These are phyloP conservation scores for Russula lepida DNA, from an alignment of 768 basidiomycete species.

Conservation along the genomic window DNA sequence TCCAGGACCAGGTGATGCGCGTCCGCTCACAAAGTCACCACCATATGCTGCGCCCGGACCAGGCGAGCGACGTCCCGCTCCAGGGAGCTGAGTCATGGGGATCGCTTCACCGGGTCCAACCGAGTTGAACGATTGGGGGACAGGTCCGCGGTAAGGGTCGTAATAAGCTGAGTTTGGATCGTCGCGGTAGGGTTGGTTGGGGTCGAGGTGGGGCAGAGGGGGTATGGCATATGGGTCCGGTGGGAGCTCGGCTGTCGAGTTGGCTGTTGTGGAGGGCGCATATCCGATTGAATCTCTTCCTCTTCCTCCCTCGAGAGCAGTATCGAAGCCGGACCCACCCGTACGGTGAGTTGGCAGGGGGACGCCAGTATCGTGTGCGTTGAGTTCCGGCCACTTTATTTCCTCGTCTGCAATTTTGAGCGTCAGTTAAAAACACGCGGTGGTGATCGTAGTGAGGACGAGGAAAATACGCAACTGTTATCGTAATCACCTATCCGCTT, in stretches of 20 bases:
- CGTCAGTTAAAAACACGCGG: background rate
- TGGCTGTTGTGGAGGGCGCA: slow-evolving; percentile 36
- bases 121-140: slow-evolving; percentile 56
- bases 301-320: slow-evolving; percentile 49
- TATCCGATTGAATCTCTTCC: slow-evolving; percentile 40
- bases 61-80: slow-evolving; percentile 24
- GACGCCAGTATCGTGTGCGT: slow-evolving; percentile 41
- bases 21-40: slow-evolving; percentile 3
- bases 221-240: slow-evolving; percentile 76
- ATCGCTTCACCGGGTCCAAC: slow-evolving; percentile 43
- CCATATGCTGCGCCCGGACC: slow-evolving; percentile 23
- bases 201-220: slow-evolving; percentile 73
- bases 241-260: slow-evolving; percentile 38
- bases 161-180: slow-evolving; percentile 49
- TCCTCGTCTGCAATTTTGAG: slow-evolving; percentile 48
- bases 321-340: slow-evolving; percentile 67
- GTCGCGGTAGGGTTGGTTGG: slow-evolving; percentile 67
- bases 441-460: slow-evolving; percentile 1
- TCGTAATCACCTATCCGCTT: slow-evolving; percentile 66
- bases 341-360: slow-evolving; percentile 62
- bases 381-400: slow-evolving; percentile 88
- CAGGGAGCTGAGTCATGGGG: slow-evolving; percentile 59
- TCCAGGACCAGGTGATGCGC: slow-evolving; percentile 12
- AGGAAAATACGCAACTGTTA: slow-evolving; percentile 49
- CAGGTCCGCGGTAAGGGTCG: slow-evolving; percentile 76